Conservation (phyloP, 495 filamentous ascomycete genomes). For the Hypoxylon lienhwacheense region DNA sequence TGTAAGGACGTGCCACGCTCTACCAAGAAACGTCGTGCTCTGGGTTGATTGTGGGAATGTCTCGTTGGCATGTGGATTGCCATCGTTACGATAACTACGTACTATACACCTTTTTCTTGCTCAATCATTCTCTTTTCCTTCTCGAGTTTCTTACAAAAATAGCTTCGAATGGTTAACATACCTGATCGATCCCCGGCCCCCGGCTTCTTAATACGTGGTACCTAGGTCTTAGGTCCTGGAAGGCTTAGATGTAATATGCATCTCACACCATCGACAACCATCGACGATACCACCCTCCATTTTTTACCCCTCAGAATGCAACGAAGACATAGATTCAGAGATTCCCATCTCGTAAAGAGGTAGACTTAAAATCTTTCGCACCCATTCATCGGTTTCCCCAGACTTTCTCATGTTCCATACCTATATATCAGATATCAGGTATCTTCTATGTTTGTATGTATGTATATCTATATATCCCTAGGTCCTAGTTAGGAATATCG, state of each 20-base stretch:
- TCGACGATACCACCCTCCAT: slow-evolving; percentile 13
- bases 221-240: too few relatives aligned
- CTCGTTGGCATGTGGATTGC: slow-evolving; percentile 17
- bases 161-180: slow-evolving; percentile 2
- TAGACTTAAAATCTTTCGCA: slow-evolving; percentile 18
- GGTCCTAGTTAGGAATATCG: slow-evolving; percentile 22
- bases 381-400: slow-evolving; percentile 15
- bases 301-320: slow-evolving; percentile 3
- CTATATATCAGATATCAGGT: too few relatives aligned
- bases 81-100: not conserved
- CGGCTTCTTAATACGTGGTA: too few relatives aligned
- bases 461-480: too few relatives aligned
- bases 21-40: slow-evolving; percentile 10
- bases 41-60: slow-evolving; percentile 10
- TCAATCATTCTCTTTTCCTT: not conserved
- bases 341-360: slow-evolving; percentile 14
- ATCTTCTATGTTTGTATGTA: too few relatives aligned
- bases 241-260: too few relatives aligned
- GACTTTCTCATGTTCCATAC: too few relatives aligned
- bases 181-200: slow-evolving; percentile 1
- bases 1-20: slow-evolving; percentile 4
- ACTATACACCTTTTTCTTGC: too few relatives aligned
- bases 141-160: slow-evolving; percentile 5
- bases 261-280: too few relatives aligned
- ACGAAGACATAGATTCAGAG: too few relatives aligned